Percentiles rank a stretch among this genome's conserved stretches.
Conservation (phyloP, 1,284 basidiomycete species). For the Cryptococcus deneoformans region DNA sequence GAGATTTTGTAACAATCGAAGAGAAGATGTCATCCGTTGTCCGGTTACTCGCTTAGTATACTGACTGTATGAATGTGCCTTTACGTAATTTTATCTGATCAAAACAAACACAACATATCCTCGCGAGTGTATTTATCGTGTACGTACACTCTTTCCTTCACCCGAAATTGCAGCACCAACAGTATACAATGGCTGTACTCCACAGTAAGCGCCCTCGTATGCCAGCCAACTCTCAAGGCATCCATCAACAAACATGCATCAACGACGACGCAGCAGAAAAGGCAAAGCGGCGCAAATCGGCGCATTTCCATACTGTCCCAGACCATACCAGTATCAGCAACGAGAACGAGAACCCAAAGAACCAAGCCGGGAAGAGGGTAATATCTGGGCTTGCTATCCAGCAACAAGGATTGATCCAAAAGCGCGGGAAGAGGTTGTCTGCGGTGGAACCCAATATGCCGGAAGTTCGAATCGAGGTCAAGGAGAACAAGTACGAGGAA, state of each 20-base stretch:
- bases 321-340: constrained; percentile 15
- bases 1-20: not conserved
- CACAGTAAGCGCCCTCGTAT: not conserved
- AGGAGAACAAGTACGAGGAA: constrained; percentile 90
- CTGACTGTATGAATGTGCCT: not conserved
- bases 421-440: constrained; percentile 33
- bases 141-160: no score
- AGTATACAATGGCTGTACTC: no score
- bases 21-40: not conserved
- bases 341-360: constrained; percentile 9
- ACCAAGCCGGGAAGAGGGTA: constrained; percentile 17
- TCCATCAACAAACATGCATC: constrained; percentile 2
- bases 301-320: constrained; percentile 29
- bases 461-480: constrained; percentile 60
- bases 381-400: constrained; percentile 30
- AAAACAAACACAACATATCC: not conserved
- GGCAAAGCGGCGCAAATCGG: constrained; percentile 35
- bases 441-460: constrained; percentile 31
- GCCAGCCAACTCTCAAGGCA: not conserved
- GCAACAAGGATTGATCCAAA: constrained; percentile 10
- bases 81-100: not conserved
- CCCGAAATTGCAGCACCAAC: no score
- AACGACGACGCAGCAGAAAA: constrained; percentile 45
- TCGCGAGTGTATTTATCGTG: no score
- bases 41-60: not conserved